phyloP scores from a whole-genome alignment of 2,329 filamentous ascomycete genomes.

The Clarireedia paspali region DNA sequence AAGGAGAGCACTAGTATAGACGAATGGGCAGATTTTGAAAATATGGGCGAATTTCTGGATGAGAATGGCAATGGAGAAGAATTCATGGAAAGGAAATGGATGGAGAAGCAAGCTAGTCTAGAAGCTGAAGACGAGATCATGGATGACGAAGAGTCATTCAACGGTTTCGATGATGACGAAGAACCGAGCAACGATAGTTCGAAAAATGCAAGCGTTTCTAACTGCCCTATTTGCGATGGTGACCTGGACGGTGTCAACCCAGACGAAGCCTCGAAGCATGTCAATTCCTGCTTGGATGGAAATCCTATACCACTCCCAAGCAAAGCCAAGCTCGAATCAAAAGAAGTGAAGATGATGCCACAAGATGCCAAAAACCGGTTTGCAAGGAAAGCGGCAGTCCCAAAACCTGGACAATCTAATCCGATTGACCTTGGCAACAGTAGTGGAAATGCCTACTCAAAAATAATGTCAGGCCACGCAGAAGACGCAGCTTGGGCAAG shows the following conservation, averaged over 20 bases:
- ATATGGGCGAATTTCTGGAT: slow-evolving; percentile 51
- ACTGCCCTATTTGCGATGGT: slow-evolving; percentile 72
- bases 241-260: slow-evolving; percentile 50
- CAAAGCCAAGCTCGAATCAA: slow-evolving; percentile 18
- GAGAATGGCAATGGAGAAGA: slow-evolving; percentile 48
- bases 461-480: slow-evolving; percentile 85
- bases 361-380: slow-evolving; percentile 38
- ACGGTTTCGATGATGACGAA: slow-evolving; percentile 17
- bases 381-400: slow-evolving; percentile 55
- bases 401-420: slow-evolving; percentile 73
- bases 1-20: slow-evolving; percentile 41
- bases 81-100: slow-evolving; percentile 57
- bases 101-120: slow-evolving; percentile 66
- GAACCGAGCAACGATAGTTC: slow-evolving; percentile 3
- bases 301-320: slow-evolving; percentile 53
- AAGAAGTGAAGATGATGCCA: slow-evolving; percentile 20
- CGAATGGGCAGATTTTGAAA: slow-evolving; percentile 47
- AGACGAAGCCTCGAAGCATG: slow-evolving; percentile 72
- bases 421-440: slow-evolving; percentile 53
- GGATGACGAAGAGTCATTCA: slow-evolving; percentile 23
- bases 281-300: slow-evolving; percentile 89
- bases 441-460: slow-evolving; percentile 71
- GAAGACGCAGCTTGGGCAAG: slow-evolving; percentile 86
- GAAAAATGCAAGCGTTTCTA: slow-evolving; percentile 18
- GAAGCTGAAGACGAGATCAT: slow-evolving; percentile 46